These are phyloP conservation scores for Hanseniaspora gamundiae DNA, from an alignment of 1,139 yeast genomes.

Conservation along the genomic window DNA sequence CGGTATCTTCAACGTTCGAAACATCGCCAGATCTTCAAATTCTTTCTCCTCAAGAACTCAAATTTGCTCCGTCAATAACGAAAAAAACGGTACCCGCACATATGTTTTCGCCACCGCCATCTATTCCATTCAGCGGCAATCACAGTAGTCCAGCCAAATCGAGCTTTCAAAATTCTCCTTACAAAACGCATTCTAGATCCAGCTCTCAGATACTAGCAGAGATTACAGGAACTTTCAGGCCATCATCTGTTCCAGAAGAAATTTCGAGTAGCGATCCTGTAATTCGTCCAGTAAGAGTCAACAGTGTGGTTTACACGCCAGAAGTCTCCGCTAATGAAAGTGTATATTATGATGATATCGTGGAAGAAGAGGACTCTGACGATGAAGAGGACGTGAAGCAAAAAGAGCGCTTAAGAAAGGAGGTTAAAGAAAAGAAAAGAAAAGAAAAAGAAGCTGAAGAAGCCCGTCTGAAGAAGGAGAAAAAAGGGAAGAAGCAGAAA, in stretches of 20 bases:
- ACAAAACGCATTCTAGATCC: slow-evolving; percentile 7
- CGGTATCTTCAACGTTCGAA: too few relatives aligned
- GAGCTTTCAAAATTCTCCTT: slow-evolving; percentile 5
- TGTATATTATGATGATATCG: slow-evolving; percentile 32
- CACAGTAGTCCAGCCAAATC: neutral
- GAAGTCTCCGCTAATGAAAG: slow-evolving; percentile 18
- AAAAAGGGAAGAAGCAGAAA: slow-evolving; percentile 10
- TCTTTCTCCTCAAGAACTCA: too few relatives aligned
- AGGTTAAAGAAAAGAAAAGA: slow-evolving; percentile 13
- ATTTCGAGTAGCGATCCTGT: slow-evolving; percentile 10
- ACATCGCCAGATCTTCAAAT: too few relatives aligned
- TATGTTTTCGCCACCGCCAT: slow-evolving; percentile 2
- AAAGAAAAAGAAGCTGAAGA: slow-evolving; percentile 13
- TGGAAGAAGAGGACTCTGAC: slow-evolving; percentile 31
- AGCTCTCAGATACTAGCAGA: slow-evolving; percentile 8
- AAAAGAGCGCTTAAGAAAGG: slow-evolving; percentile 17
- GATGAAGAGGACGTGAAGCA: slow-evolving; percentile 32
- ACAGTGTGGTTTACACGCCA: slow-evolving; percentile 13
- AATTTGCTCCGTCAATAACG: too few relatives aligned
- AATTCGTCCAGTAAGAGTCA: slow-evolving; percentile 10
- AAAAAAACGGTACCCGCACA: too few relatives aligned
- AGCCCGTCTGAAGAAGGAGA: slow-evolving; percentile 8
- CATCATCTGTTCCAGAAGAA: neutral
- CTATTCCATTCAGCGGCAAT: slow-evolving; percentile 1
- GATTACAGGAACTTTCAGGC: neutral